Conservation (phyloP, 306 rosid genomes). For the Pyrus betulifolia region DNA sequence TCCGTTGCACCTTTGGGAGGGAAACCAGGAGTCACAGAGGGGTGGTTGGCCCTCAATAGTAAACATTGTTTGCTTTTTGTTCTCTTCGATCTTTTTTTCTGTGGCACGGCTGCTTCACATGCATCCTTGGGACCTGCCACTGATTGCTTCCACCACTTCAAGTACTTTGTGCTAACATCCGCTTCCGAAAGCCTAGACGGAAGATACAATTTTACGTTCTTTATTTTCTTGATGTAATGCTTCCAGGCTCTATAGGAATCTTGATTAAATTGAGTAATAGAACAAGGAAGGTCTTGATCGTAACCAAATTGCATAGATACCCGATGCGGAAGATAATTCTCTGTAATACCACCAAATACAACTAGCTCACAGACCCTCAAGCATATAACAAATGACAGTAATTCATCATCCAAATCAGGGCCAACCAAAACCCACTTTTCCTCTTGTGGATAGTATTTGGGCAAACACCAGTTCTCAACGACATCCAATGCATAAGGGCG, state of each 20-base stretch:
- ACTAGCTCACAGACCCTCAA: neutral
- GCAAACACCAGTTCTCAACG: neutral
- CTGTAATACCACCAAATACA: neutral
- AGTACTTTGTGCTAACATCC: neutral
- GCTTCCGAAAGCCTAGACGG: neutral
- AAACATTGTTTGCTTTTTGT: neutral
- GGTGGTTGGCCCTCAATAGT: neutral
- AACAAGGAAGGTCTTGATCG: constrained; percentile 50
- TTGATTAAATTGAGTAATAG: neutral
- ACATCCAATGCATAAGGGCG: constrained; percentile 5
- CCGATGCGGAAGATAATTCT: constrained; percentile 19
- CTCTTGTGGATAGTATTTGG: constrained; percentile 19
- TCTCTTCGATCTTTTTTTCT: neutral
- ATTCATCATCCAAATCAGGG: neutral
- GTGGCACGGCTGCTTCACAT: neutral
- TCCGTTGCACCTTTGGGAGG: neutral
- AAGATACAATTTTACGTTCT: constrained; percentile 16
- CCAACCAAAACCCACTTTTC: constrained; percentile 15
- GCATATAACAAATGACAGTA: neutral
- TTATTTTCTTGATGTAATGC: constrained; percentile 20
- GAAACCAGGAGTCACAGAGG: neutral
- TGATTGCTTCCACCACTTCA: constrained; percentile 11
- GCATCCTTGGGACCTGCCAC: neutral
- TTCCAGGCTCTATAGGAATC: neutral
- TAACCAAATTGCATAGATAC: constrained; percentile 54